Base-by-base conservation (phyloP, 306 rosid genomes). In the Leucaena leucocephala region DNA sequence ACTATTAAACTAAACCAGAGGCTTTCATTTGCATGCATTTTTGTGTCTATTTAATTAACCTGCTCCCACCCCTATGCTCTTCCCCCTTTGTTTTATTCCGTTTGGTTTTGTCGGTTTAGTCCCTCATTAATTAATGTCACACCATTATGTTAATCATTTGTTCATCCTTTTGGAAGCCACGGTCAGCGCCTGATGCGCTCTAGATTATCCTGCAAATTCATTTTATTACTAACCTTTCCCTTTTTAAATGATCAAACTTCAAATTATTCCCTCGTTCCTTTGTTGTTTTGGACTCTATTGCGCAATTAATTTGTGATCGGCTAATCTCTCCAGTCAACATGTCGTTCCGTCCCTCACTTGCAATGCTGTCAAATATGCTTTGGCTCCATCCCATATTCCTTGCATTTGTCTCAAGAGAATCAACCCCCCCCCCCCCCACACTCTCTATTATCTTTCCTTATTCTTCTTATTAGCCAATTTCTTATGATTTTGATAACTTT, bases 181-280 rank as follows among this genome's bases (percentile, higher is more conserved):
- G 93, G 97, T 92, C 97, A 92, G 97, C 97, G 94, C 90, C 89
- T 90, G 83, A 88, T 88, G 90, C 97, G 94, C 94, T 84, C 94
- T 82, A 85, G 94, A 90, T 90, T 87, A 91, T 88, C 92, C 88
- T 88, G 85, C 81, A 86, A 85, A 67, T 75, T 78, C 12, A 76
- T 71, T 12, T 65, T 76, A n/a, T 54, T 54, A 16, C 7, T 8
- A 71, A 16, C 61, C 34, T 2, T 22, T 58, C 8, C 63, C 34
- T 22, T 59, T 22, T 27, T 11, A 61, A 33, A 7, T 1, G 33
- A 61, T 33, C 38, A 61, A 58, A 1, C 15, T 8, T 55, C 27
- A 19, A 33, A 10, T 27, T 69, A 22, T 69, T 69, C 40, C 40
- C 55, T 45, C 1, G 9, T 40, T 42, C 57, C 10, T 6, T 22